These are phyloP conservation scores for Chlamydomonas urium DNA, from an alignment of 139 green algal species.

Conservation along the genomic window DNA sequence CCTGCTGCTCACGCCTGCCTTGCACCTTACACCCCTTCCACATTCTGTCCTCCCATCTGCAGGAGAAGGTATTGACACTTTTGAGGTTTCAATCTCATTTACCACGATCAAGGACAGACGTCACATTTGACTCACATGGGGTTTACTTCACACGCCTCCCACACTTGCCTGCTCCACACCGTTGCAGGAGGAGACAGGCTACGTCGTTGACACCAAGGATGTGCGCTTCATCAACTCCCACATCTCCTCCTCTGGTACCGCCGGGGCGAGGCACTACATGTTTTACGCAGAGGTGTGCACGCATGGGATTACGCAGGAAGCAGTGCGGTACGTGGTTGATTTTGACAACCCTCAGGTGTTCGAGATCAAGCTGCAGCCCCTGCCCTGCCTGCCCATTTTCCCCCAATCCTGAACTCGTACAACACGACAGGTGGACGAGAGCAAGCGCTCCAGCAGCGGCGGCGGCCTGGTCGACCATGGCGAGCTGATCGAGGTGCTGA, in stretches of 20 bases:
- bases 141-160: too few relatives aligned
- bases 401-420: background rate
- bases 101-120: too few relatives aligned
- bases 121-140: too few relatives aligned
- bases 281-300: constrained; percentile 11
- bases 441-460: constrained; percentile 28
- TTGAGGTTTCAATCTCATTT: too few relatives aligned
- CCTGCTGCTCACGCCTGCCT: too few relatives aligned
- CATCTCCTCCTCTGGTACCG: constrained; percentile 23
- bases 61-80: too few relatives aligned
- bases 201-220: constrained; percentile 1
- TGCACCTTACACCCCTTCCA: too few relatives aligned
- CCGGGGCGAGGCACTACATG: constrained; percentile 13
- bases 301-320: background rate
- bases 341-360: background rate
- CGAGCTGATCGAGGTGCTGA: constrained; percentile 83
- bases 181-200: constrained; percentile 16
- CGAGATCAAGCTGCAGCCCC: too few relatives aligned
- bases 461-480: constrained; percentile 65
- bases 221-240: constrained; percentile 11
- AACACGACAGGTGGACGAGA: constrained; percentile 58
- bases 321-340: background rate
- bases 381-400: background rate
- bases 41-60: too few relatives aligned
- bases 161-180: too few relatives aligned